phyloP scores from a whole-genome alignment of 768 basidiomycete genomes.

The Naematelia aurantialba region DNA sequence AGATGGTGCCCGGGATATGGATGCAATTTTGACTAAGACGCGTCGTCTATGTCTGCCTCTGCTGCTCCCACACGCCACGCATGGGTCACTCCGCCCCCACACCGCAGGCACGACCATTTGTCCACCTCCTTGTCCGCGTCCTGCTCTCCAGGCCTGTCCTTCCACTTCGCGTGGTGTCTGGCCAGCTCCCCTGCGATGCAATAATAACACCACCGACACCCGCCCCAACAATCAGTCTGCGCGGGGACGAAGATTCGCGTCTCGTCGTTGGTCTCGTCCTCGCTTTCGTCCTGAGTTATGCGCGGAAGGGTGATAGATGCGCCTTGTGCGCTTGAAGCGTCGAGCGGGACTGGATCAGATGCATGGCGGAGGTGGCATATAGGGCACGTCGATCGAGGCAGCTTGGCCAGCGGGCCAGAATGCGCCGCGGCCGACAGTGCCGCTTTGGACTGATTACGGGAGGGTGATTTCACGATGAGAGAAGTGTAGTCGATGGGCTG shows the following conservation, averaged over 20 bases:
- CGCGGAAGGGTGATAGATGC: slow-evolving; percentile 20
- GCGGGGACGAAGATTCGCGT: slow-evolving; percentile 72
- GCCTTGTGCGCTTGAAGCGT: slow-evolving; percentile 24
- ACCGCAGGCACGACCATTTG: slow-evolving; percentile 81
- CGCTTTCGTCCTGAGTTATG: slow-evolving; percentile 17
- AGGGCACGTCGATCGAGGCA: slow-evolving; percentile 75
- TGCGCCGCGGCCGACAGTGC: slow-evolving; percentile 4
- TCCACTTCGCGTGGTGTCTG: slow-evolving; percentile 33
- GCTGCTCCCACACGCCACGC: slow-evolving; percentile 58
- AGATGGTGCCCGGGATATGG: too few species aligned
- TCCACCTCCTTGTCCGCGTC: slow-evolving; percentile 57
- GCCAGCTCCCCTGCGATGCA: slow-evolving; percentile 80
- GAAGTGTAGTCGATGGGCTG: slow-evolving; percentile 15
- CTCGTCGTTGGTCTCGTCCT: slow-evolving; percentile 58
- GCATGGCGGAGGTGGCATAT: slow-evolving; percentile 60
- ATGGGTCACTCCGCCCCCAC: slow-evolving; percentile 62
- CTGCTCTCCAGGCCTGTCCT: slow-evolving; percentile 2
- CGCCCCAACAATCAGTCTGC: slow-evolving; percentile 59
- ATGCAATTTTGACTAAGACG: too few species aligned
- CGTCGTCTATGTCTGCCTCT: not conserved
- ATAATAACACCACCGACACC: slow-evolving; percentile 87
- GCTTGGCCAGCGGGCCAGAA: slow-evolving; percentile 61
- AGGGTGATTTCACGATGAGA: slow-evolving; percentile 13
- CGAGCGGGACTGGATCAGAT: slow-evolving; percentile 57
- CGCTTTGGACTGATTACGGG: not conserved